phyloP scores from a whole-genome alignment of 495 filamentous ascomycete species.

The Hypomontagnella monticulosa region DNA sequence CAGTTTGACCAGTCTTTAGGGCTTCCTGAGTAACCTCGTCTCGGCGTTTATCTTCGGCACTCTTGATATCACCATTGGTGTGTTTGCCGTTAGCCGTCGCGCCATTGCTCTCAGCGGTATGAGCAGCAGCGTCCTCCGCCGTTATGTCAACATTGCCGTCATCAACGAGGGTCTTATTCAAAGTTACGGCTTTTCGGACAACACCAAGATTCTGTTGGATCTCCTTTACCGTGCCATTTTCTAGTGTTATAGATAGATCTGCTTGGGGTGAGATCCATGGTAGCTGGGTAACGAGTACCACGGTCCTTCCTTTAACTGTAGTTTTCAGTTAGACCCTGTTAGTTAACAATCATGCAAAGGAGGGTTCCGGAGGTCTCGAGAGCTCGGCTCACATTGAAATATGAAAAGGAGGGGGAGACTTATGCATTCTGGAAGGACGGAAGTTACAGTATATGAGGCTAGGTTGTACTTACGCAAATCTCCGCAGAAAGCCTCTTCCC shows the following conservation, averaged over 20 bases:
- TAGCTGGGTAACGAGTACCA: slow-evolving; percentile 53
- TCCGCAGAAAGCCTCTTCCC: slow-evolving; percentile 62
- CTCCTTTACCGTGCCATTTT: slow-evolving; percentile 51
- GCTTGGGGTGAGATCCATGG: slow-evolving; percentile 59
- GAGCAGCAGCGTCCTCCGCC: slow-evolving; percentile 29
- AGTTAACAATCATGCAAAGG: no score
- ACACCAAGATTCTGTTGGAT: slow-evolving; percentile 50
- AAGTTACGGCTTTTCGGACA: slow-evolving; percentile 45
- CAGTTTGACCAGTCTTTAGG: slow-evolving; percentile 46
- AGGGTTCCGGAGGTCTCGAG: no score
- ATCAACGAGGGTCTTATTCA: slow-evolving; percentile 28
- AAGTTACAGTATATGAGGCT: slow-evolving; percentile 29
- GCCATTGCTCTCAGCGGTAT: slow-evolving; percentile 26
- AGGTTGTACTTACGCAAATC: slow-evolving; percentile 50
- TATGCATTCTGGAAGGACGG: no score
- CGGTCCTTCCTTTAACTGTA: slow-evolving; percentile 44
- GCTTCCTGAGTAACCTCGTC: slow-evolving; percentile 47
- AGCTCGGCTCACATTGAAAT: no score
- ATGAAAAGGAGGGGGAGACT: no score
- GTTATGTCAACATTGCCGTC: slow-evolving; percentile 36
- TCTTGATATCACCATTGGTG: slow-evolving; percentile 32
- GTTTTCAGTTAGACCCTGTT: slow-evolving; percentile 14
- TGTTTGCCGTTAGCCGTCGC: slow-evolving; percentile 23
- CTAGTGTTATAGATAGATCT: slow-evolving; percentile 53
- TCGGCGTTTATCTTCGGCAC: slow-evolving; percentile 38